Percentiles rank a stretch among this genome's conserved stretches.
Evolutionary conservation across 129 eudicot species (phyloP).

Genomic region (Rutidosis leptorrhynchoides): DNA sequence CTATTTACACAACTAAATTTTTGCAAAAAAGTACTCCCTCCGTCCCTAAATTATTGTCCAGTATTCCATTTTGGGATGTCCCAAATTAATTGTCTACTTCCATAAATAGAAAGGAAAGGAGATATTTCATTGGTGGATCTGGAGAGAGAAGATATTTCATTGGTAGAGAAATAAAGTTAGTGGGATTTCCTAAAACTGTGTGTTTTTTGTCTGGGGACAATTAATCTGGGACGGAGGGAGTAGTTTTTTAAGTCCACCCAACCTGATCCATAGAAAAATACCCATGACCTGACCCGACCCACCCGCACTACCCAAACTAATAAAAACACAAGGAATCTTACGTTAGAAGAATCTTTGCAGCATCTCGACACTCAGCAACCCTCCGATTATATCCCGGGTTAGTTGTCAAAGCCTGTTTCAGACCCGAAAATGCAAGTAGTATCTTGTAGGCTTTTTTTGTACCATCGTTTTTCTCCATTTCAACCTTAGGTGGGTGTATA

Average conservation of each 20-base stretch:
- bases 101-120: no score
- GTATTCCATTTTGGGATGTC: no score
- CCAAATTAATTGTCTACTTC: no score
- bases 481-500: conserved; percentile 50
- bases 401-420: conserved; percentile 76
- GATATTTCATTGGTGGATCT: no score
- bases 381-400: conserved; percentile 86
- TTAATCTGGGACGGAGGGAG: no score
- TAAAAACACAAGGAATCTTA: background rate
- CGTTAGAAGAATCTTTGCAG: conserved; percentile 63
- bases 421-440: conserved; percentile 86
- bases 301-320: background rate
- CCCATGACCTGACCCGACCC: background rate
- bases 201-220: no score
- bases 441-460: conserved; percentile 55
- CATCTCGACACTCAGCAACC: conserved; percentile 81
- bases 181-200: no score
- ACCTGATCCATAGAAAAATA: background rate
- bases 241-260: background rate
- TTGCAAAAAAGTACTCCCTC: no score
- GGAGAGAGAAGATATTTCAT: no score
- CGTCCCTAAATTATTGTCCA: no score
- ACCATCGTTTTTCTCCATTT: conserved; percentile 29
- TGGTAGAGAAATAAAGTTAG: no score
- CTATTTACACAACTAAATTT: background rate